Conservation (phyloP, 768 basidiomycete species). For the Serendipita sp. region DNA sequence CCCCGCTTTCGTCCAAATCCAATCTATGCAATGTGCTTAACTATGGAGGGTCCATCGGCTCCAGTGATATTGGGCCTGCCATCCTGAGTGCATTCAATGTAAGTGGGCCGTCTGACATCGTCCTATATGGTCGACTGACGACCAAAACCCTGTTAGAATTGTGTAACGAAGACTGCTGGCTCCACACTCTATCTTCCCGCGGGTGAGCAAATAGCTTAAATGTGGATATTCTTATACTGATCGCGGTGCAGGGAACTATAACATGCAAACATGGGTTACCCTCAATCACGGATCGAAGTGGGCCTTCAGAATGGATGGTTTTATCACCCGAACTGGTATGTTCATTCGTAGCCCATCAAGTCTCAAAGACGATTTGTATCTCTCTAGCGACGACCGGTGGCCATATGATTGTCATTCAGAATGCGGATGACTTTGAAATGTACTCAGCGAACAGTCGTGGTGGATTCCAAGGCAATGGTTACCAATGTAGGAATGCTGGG, state of each 20-base stretch:
- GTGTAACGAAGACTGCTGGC: constrained; percentile 17
- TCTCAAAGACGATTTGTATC: neutral
- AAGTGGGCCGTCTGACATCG: constrained; percentile 14
- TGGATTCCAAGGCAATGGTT: constrained; percentile 20
- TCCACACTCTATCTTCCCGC: constrained; percentile 16
- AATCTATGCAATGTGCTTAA: constrained; percentile 19
- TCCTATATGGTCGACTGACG: constrained; percentile 18
- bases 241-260: neutral
- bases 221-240: neutral
- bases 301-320: constrained; percentile 17
- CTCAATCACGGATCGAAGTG: constrained; percentile 16
- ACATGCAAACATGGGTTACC: constrained; percentile 20
- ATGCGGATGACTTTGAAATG: constrained; percentile 21
- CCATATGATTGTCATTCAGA: constrained; percentile 20
- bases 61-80: constrained; percentile 20
- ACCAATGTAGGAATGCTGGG: constrained; percentile 20
- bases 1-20: constrained; percentile 15
- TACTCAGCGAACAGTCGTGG: constrained; percentile 20
- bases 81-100: constrained; percentile 17
- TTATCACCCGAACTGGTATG: constrained; percentile 19
- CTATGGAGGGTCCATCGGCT: constrained; percentile 19
- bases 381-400: constrained; percentile 15
- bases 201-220: constrained; percentile 15
- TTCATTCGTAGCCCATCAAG: neutral
- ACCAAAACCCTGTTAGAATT: constrained; percentile 17